Evolutionary conservation across 192 early-diverging fungal species (phyloP), one percentile per base, ranked within the genome.

Genomic region (Globomyces pollinis-pini): DNA sequence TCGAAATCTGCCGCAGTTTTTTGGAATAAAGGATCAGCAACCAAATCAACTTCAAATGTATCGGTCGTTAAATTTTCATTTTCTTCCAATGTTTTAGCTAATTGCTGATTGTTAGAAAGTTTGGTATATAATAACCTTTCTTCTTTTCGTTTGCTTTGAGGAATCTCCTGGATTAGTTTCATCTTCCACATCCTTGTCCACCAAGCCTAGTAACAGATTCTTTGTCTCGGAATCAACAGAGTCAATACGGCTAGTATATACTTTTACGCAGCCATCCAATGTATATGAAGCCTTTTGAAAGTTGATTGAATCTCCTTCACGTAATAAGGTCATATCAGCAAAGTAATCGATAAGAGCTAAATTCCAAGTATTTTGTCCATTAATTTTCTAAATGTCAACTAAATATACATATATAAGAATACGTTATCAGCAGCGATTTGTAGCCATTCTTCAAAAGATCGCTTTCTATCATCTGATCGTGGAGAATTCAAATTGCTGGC

Each of bases 1-100:
- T 98, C 95, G 74, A 98, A 96, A 66, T 95, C 92, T 6, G 93
- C 92, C 9, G 87, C 91, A n/a, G 93, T 95, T 66, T 98, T 98
- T 64, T 93, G 91, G 73, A 96, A 98, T 26, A 96, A 73, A 32
- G 95, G 95, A 66, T 98, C 95, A 8, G 95, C 86, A 1, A 81
- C 74, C 51, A 94, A 96, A 62, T 98, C 95, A 13, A 94, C 70
- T 51, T 96, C 93, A 13, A 93, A 81, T 58, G 89, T 87, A 57
- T 94, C 91, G 43, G 88, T 72, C 23, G 84, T 91, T 30, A 98
- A 80, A 12, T 76, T 71, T 60, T 87, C 83, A 63, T 95, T 89
- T 65, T 91, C 91, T 59, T 86, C 89, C 12, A 96, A 66, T 0
- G 91, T 96, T 18, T 73, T 76, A 28, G 42, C 66, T 6, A 21